Conservation (phyloP, 768 basidiomycete genomes). For the Suillus cothurnatus region DNA sequence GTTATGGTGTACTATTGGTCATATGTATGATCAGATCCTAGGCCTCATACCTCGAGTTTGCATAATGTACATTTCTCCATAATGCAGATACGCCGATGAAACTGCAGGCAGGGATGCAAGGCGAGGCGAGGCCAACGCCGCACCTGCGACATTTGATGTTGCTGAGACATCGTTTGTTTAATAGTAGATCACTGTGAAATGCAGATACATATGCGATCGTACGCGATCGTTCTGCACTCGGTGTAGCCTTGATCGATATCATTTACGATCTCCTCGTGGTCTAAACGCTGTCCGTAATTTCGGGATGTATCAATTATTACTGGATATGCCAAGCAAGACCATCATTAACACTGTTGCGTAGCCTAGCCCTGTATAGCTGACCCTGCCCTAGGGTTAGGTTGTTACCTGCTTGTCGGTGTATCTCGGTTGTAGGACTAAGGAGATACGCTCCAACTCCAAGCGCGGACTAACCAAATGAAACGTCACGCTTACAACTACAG, state of each 20-base stretch:
- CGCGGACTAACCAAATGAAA: not conserved
- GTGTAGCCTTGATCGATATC: not conserved
- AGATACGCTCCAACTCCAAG: not conserved
- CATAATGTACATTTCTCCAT: not conserved
- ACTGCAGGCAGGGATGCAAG: not conserved
- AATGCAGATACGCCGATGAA: not conserved
- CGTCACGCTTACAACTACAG: not conserved
- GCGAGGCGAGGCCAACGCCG: not conserved
- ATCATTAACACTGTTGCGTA: not conserved
- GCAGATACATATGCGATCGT: not conserved
- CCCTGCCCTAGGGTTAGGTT: not conserved
- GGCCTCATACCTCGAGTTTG: not conserved
- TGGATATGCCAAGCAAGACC: not conserved
- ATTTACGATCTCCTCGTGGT: not conserved
- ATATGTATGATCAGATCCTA: not conserved
- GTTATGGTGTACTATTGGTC: not conserved
- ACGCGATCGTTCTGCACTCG: not conserved
- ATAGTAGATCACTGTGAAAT: not conserved
- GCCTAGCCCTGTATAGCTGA: not conserved
- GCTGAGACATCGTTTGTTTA: not conserved
- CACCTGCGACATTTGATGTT: not conserved
- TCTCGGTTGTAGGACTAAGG: not conserved
- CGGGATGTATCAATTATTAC: not conserved
- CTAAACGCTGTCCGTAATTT: not conserved
- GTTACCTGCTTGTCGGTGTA: not conserved